Conservation (phyloP, 148 eudicot species). For the Rhododendron vialii region DNA sequence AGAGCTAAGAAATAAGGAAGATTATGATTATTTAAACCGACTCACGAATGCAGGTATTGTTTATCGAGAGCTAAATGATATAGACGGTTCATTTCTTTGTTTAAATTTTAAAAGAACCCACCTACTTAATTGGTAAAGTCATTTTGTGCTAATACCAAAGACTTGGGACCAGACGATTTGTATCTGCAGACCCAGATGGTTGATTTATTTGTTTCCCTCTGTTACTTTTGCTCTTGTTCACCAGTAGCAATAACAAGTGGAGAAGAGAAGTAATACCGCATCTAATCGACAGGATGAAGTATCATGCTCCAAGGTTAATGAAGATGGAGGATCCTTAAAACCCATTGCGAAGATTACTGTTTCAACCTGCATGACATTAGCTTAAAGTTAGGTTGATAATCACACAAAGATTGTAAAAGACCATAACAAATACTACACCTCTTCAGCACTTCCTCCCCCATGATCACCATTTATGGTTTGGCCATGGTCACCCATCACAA, state of each 20-base stretch:
- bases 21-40: neutral
- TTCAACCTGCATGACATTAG: conserved; percentile 70
- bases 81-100: neutral
- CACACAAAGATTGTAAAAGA: conserved; percentile 6
- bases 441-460: conserved; percentile 95
- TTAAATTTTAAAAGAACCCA: neutral
- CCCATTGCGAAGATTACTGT: conserved; percentile 89
- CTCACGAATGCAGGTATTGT: neutral
- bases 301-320: conserved; percentile 48
- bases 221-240: neutral
- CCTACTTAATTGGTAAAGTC: neutral
- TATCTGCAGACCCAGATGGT: neutral
- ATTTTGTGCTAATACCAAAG: neutral
- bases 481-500: conserved; percentile 99
- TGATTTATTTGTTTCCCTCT: neutral
- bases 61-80: neutral
- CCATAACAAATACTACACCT: conserved; percentile 41
- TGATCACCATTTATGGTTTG: conserved; percentile 98
- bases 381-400: neutral
- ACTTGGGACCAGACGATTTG: neutral
- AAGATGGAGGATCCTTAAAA: conserved; percentile 45
- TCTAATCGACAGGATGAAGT: conserved; percentile 58
- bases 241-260: conserved; percentile 4
- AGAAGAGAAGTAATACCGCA: conserved; percentile 46
- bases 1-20: neutral